Evolutionary conservation across 2,329 filamentous ascomycete species (phyloP).

Genomic region (Penicillium sp.): DNA sequence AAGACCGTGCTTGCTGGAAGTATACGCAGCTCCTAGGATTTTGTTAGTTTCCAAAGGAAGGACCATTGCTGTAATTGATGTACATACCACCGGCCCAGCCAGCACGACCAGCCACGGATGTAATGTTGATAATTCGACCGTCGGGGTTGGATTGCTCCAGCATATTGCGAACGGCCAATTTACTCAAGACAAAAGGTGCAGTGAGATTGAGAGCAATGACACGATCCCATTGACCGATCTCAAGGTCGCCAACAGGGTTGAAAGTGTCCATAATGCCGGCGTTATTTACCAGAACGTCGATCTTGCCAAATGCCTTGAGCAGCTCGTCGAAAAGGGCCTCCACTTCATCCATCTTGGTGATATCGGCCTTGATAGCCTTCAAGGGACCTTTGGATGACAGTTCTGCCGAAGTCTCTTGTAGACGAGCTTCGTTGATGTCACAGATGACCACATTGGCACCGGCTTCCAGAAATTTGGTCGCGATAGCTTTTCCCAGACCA

Average conservation of each 20-base stretch:
- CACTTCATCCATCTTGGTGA: slow-evolving; percentile 41
- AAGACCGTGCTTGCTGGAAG: slow-evolving; percentile 59
- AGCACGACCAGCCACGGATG: slow-evolving; percentile 51
- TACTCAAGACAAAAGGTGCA: slow-evolving; percentile 58
- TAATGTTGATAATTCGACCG: slow-evolving; percentile 59
- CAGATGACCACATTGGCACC: slow-evolving; percentile 46
- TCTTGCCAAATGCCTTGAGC: slow-evolving; percentile 43
- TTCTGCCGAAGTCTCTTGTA: slow-evolving; percentile 27
- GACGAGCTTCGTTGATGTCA: slow-evolving; percentile 39
- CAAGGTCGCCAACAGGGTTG: slow-evolving; percentile 55
- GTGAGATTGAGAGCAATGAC: slow-evolving; percentile 63
- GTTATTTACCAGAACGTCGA: slow-evolving; percentile 65
- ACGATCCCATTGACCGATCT: slow-evolving; percentile 55
- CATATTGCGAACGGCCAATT: slow-evolving; percentile 56
- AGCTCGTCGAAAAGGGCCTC: slow-evolving; percentile 43
- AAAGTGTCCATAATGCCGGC: slow-evolving; percentile 63
- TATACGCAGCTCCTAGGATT: slow-evolving; percentile 54
- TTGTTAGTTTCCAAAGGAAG: too few relatives aligned
- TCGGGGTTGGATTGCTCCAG: slow-evolving; percentile 39
- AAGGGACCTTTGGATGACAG: slow-evolving; percentile 26
- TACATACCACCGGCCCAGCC: slow-evolving; percentile 48
- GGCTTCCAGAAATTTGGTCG: slow-evolving; percentile 37
- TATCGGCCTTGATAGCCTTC: slow-evolving; percentile 40
- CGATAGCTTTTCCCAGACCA: slow-evolving; percentile 45
- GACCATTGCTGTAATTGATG: too few relatives aligned